These are phyloP conservation scores for Nannizziopsis arthrosporioides DNA, from an alignment of 2,329 filamentous ascomycete species.

Conservation along the genomic window DNA sequence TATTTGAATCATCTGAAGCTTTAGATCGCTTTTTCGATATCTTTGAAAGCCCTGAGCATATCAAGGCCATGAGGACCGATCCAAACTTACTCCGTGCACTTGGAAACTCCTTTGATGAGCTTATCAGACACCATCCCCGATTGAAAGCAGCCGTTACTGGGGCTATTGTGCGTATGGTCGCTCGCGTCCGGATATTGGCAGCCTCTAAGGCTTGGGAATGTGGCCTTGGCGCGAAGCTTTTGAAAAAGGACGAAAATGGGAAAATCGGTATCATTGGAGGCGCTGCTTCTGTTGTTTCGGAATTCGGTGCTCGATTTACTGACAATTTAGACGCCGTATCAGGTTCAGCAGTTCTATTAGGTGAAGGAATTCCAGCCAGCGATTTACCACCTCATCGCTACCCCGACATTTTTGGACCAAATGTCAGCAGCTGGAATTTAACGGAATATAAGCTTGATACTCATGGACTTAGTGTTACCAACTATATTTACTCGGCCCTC, in stretches of 20 bases:
- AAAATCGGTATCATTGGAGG: conserved; percentile 50
- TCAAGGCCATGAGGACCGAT: conserved; percentile 71
- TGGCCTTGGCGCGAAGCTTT: conserved; percentile 69
- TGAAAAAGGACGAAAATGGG: conserved; percentile 48
- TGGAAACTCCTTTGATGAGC: conserved; percentile 80
- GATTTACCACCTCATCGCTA: conserved; percentile 4
- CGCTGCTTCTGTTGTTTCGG: conserved; percentile 28
- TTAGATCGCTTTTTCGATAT: conserved; percentile 85
- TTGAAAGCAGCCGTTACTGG: conserved; percentile 70
- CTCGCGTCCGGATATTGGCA: conserved; percentile 64
- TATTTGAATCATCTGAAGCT: conserved; percentile 73
- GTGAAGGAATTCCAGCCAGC: conserved; percentile 13
- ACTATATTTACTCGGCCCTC: conserved; percentile 63
- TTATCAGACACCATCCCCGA: conserved; percentile 82
- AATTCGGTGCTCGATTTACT: conserved; percentile 24
- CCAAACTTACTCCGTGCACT: conserved; percentile 59
- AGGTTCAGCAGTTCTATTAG: conserved; percentile 22
- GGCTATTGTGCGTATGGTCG: conserved; percentile 80
- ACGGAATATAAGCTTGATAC: conserved; percentile 39
- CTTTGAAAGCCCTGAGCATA: conserved; percentile 85
- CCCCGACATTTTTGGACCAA: conserved; percentile 18
- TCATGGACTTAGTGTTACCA: conserved; percentile 45
- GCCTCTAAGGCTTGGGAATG: conserved; percentile 55
- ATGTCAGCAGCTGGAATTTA: conserved; percentile 21
- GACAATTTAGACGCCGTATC: conserved; percentile 19